A percentile compares a stretch with the other conserved stretches of the same genome.
Evolutionary conservation across 2,329 filamentous ascomycete genomes (phyloP).

Genomic region (Fusarium musae): DNA sequence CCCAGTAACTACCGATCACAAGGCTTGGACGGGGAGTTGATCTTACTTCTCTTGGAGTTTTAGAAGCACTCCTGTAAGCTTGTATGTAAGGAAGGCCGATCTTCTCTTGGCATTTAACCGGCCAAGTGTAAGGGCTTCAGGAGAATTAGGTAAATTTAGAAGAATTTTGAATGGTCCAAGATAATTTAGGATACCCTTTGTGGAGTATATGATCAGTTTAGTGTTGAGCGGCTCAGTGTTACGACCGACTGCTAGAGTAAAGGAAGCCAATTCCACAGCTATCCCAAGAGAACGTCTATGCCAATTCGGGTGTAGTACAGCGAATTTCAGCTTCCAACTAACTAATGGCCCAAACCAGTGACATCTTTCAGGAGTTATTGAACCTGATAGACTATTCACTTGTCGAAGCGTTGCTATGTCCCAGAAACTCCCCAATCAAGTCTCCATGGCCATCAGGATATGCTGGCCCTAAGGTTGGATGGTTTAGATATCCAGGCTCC

Average conservation of each 20-base stretch:
- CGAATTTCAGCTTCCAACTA: too few relatives aligned
- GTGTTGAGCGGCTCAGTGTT: background rate
- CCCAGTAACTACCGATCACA: background rate
- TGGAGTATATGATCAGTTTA: too few relatives aligned
- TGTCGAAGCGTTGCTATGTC: fast-evolving
- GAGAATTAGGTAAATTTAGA: background rate
- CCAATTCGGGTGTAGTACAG: too few relatives aligned
- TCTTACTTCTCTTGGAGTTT: background rate
- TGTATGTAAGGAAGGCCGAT: fast-evolving
- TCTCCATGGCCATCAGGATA: background rate
- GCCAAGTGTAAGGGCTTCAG: background rate
- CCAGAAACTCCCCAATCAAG: background rate
- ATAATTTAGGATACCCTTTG: background rate
- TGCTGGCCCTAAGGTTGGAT: background rate
- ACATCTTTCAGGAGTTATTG: background rate
- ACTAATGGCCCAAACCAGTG: too few relatives aligned
- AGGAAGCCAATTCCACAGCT: too few relatives aligned
- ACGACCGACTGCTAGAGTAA: background rate
- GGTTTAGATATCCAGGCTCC: background rate
- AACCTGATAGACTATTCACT: background rate
- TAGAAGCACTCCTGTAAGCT: background rate
- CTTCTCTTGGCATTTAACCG: too few relatives aligned
- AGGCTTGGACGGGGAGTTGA: background rate
- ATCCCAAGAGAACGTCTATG: too few relatives aligned
- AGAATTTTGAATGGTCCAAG: background rate